phyloP scores from a whole-genome alignment of 2,329 filamentous ascomycete species.

The Zymoseptoria ardabiliae region DNA sequence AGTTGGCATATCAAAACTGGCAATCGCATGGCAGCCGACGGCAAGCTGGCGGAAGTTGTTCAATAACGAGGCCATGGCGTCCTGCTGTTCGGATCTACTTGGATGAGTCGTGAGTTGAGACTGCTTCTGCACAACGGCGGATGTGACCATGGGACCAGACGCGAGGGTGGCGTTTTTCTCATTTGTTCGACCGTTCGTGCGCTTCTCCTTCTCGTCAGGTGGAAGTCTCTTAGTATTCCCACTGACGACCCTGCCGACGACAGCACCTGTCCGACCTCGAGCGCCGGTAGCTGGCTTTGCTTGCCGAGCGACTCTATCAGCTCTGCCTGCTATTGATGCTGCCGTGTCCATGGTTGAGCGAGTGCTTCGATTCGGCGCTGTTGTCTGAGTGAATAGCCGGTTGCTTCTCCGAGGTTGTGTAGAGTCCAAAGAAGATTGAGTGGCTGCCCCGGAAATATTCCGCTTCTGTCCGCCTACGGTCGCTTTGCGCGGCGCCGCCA shows the following conservation, averaged over 20 bases:
- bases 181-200: slow-evolving; percentile 52
- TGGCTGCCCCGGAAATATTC: slow-evolving; percentile 66
- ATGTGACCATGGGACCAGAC: slow-evolving; percentile 28
- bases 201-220: slow-evolving; percentile 47
- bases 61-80: slow-evolving; percentile 68
- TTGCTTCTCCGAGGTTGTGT: slow-evolving; percentile 41
- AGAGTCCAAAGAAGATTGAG: slow-evolving; percentile 28
- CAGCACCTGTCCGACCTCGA: slow-evolving; percentile 61
- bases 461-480: slow-evolving; percentile 60
- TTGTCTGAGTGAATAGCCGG: slow-evolving; percentile 54
- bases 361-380: slow-evolving; percentile 57
- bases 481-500: slow-evolving; percentile 25
- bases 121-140: slow-evolving; percentile 19
- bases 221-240: slow-evolving; percentile 65
- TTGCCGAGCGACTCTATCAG: slow-evolving; percentile 34
- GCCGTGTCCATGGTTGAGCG: slow-evolving; percentile 48
- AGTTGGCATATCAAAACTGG: slow-evolving; percentile 70
- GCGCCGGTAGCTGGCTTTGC: slow-evolving; percentile 62
- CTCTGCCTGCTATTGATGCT: slow-evolving; percentile 51
- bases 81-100: slow-evolving; percentile 45
- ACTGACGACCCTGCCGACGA: slow-evolving; percentile 78
- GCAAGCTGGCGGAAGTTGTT: slow-evolving; percentile 78
- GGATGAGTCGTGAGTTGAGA: slow-evolving; percentile 8
- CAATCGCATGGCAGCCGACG: slow-evolving; percentile 68
- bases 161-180: slow-evolving; percentile 33